A percentile compares a stretch with the other conserved stretches of the same genome.
phyloP scores from a whole-genome alignment of 345 rosid species.

The Tarenaya hassleriana region DNA sequence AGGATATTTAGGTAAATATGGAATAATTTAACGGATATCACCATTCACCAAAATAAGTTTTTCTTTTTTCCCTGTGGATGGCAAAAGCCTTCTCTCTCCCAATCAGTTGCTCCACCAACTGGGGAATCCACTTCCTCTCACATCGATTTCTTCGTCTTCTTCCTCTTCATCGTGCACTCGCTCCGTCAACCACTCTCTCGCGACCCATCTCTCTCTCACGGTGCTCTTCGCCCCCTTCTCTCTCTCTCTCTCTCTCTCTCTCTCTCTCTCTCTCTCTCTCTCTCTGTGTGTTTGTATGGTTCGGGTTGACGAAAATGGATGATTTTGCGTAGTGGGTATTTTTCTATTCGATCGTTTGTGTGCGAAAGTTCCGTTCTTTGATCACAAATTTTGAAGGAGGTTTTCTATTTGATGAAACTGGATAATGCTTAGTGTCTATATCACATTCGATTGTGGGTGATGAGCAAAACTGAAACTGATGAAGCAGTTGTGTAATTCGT shows the following conservation, averaged over 20 bases:
- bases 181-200: too few relatives aligned
- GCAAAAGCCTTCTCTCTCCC: too few relatives aligned
- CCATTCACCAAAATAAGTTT: too few relatives aligned
- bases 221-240: background rate
- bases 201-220: too few relatives aligned
- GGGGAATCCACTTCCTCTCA: background rate
- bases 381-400: background rate
- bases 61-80: too few relatives aligned
- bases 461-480: too few relatives aligned
- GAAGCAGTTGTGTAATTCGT: too few relatives aligned
- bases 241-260: background rate
- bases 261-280: background rate
- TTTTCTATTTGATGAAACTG: background rate
- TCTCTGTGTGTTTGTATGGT: background rate
- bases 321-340: background rate
- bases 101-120: slow-evolving; percentile 2
- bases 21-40: too few relatives aligned
- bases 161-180: too few relatives aligned
- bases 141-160: slow-evolving; percentile 2
- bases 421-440: too few relatives aligned
- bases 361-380: background rate
- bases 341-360: background rate
- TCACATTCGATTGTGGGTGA: background rate
- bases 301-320: background rate
- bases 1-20: too few relatives aligned